Base-by-base conservation (phyloP, 1,284 basidiomycete genomes). In the Ceratobasidium sp. region DNA sequence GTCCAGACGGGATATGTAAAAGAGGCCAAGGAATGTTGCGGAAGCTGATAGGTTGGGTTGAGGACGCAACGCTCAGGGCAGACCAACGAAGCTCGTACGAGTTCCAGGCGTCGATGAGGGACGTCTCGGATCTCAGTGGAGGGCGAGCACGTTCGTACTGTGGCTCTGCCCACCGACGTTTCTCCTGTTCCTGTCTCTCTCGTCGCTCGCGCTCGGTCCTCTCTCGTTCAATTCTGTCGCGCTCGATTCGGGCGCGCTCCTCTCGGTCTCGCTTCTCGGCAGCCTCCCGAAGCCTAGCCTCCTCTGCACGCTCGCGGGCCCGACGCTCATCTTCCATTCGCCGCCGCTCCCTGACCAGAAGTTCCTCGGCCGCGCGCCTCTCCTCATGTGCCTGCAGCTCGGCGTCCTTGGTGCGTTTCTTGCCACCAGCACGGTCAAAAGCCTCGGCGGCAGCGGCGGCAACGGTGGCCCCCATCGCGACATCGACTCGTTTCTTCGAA, bases 21-120 rank as follows among this genome's bases (percentile, higher is more conserved):
- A 90, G 83, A 0, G 91, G 91, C 92, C 91, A 92, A 1, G 91
- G 91, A 56, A 93, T 88, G 80, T 91, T 89, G 39, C 80, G 77
- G 79, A 90, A 92, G 26, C 66, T 68, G 42, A 81, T 76, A 26
- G 75, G 75, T 46, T 77, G 75, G 40, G 42, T 77, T 10, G 75
- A 58, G 9, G 75, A 77, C 20, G 75, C 75, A 26, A 77, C 64
- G 40, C 63, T 56, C 39, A 81, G 58, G 4, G 79, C 68, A 18
- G 68, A 71, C 79, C 80, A 81, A 13, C 80, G 77, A 9, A 55
- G 53, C 39, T 81, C 80, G 56, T 81, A 81, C 42, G 53, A 23
- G n/a, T 80, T 70, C 80, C 80, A 81, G 23, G 80, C 80, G 33
- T 77, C 75, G 63, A 60, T 23, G 55, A 67, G 26, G 46, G 72